Percentiles rank a stretch among this genome's conserved stretches.
phyloP scores from a whole-genome alignment of 805 yeast genomes.

The Schwanniomyces pseudopolymorphus region DNA sequence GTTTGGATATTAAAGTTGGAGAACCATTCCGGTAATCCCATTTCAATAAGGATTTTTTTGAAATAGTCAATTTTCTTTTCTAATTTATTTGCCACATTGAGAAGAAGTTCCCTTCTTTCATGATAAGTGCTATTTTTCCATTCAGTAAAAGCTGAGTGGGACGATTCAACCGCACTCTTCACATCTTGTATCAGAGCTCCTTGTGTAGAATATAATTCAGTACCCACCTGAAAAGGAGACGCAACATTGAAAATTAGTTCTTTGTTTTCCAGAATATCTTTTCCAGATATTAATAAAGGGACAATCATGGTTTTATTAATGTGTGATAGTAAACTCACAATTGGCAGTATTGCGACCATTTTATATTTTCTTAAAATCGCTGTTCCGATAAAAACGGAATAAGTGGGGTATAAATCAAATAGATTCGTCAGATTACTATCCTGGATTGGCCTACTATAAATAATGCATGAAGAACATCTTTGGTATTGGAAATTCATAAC shows the following conservation, averaged over 20 bases:
- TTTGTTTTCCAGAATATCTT: not conserved
- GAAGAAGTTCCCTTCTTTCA: constrained; percentile 19
- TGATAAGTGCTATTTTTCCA: constrained; percentile 19
- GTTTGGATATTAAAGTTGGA: constrained; percentile 31
- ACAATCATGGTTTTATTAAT: not conserved
- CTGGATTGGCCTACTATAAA: too few relatives aligned
- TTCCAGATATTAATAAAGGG: constrained; percentile 1
- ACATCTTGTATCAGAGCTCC: not conserved
- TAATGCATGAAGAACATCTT: too few relatives aligned
- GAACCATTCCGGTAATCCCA: constrained; percentile 37
- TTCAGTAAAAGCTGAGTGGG: constrained; percentile 9
- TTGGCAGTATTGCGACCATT: too few relatives aligned
- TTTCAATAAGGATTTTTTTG: constrained; percentile 19
- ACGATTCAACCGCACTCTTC: not conserved
- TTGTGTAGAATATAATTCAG: not conserved
- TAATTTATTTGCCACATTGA: constrained; percentile 14
- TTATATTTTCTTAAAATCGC: too few relatives aligned
- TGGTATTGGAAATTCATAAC: not conserved
- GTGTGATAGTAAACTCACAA: not conserved
- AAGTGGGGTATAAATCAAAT: too few relatives aligned
- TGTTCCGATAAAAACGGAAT: too few relatives aligned
- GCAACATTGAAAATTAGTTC: not conserved
- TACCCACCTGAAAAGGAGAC: not conserved
- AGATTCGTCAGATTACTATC: too few relatives aligned
- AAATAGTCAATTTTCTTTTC: constrained; percentile 8